Conservation (phyloP, 148 eudicot genomes). For the Gaultheria prostrata region DNA sequence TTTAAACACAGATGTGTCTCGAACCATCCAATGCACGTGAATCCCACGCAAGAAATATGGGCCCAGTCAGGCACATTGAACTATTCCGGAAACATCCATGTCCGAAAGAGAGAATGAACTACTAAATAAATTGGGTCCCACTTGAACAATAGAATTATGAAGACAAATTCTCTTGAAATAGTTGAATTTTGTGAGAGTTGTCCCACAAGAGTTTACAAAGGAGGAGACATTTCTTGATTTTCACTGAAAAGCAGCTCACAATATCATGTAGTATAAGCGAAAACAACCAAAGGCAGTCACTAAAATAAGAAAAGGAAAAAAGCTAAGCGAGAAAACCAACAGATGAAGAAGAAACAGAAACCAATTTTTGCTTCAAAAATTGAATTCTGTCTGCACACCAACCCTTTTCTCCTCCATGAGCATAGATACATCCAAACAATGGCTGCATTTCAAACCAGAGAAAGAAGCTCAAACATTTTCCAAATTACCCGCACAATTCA, state of each 20-base stretch:
- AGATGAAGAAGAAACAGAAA: conserved; percentile 7
- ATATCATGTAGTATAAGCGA: conserved; percentile 46
- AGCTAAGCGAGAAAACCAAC: conserved; percentile 10
- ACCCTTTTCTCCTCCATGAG: too few relatives aligned
- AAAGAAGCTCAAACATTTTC: background rate
- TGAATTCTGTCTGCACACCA: conserved; percentile 10
- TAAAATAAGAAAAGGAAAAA: conserved; percentile 18
- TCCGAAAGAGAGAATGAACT: background rate
- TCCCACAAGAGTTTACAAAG: conserved; percentile 24
- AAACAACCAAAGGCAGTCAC: conserved; percentile 27
- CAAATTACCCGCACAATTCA: background rate
- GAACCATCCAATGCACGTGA: background rate
- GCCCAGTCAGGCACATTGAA: too few relatives aligned
- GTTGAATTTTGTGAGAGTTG: conserved; percentile 12
- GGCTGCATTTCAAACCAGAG: conserved; percentile 7
- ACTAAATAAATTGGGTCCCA: too few relatives aligned
- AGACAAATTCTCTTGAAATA: conserved; percentile 1
- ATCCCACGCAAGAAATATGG: too few relatives aligned
- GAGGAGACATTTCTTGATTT: conserved; percentile 28
- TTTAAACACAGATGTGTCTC: background rate
- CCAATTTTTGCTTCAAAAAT: conserved; percentile 11
- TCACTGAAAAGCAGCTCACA: conserved; percentile 25
- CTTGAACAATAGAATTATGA: background rate
- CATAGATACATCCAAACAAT: conserved; percentile 14
- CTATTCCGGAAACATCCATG: too few relatives aligned